Evolutionary conservation across 2,329 filamentous ascomycete species (phyloP), one percentile per base, ranked within the genome.

Genomic region (Diaporthe batatas): DNA sequence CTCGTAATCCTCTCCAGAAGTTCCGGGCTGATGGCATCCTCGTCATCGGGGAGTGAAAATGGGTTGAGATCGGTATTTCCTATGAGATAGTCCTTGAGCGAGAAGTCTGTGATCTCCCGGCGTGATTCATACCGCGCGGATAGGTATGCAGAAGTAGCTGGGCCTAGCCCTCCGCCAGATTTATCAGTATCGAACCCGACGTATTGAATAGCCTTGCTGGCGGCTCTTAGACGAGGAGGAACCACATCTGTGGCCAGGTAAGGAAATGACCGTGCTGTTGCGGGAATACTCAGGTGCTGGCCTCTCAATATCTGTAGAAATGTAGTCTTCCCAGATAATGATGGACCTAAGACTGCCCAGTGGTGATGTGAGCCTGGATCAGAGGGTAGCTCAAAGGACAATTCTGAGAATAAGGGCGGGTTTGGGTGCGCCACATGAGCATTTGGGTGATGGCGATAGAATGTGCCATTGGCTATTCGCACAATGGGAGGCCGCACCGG

Each of bases 41-140:
- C 86, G 1, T 86, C 82, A n/a, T 85, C 85, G 3, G 79, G 76
- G 42, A 85, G 83, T 70, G 91, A 88, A 12, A 91, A 83, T 0
- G 94, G 90, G 78, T 98, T 98, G 73, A 98, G 85, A 74, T 95
- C 90, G 3, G 92, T 97, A 78, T 96, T 92, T 0, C 95, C 95
- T 18, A 91, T 88, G 23, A 99, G 83, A 79, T 94, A 98, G 82
- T 97, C 91, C 68, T 88, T 83, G 2, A 98, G 87, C 0, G 93
- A 94, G 82, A 96, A 97, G 81, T 98, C 96, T 1, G 93, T 97
- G 70, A 91, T 91, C 82, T 98, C 96, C 42, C 94, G 88, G 49
- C 92, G 86, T 73, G 93, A 95, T 85, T 99, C 96, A 81, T 98
- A 99, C 51, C 96, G 88, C 21, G 95, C 95, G 73, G 94, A 95